Conservation (phyloP, 2,329 filamentous ascomycete species). For the Ascochyta clinopodiicola region DNA sequence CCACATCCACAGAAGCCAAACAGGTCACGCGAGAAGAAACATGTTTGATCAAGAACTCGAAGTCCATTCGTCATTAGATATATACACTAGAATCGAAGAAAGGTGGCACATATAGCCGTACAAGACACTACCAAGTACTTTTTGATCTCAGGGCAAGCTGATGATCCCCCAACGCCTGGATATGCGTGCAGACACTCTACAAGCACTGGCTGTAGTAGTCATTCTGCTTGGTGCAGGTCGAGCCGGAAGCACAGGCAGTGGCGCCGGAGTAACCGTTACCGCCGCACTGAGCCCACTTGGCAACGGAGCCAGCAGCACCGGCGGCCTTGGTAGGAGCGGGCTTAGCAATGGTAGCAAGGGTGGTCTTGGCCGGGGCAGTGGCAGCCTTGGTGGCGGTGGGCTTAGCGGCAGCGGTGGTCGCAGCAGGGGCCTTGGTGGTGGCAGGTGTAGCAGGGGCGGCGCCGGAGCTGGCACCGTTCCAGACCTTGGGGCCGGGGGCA, state of each 20-base stretch:
- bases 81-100: conserved; percentile 20
- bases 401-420: conserved; percentile 19
- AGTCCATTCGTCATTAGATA: conserved; percentile 15
- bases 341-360: conserved; percentile 28
- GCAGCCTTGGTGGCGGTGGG: conserved; percentile 17
- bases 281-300: conserved; percentile 53
- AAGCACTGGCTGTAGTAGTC: conserved; percentile 57
- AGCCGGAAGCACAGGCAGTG: conserved; percentile 49
- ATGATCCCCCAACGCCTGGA: neutral
- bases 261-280: conserved; percentile 52
- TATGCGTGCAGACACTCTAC: conserved; percentile 15
- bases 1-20: neutral
- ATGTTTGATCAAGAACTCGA: conserved; percentile 1
- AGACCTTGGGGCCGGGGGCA: conserved; percentile 44
- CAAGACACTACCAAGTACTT: neutral
- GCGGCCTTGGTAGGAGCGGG: conserved; percentile 22
- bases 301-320: conserved; percentile 18
- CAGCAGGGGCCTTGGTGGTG: conserved; percentile 17
- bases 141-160: neutral
- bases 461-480: conserved; percentile 33
- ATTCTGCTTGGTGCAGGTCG: conserved; percentile 51
- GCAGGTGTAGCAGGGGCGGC: conserved; percentile 21
- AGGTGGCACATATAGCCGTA: neutral
- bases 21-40: neutral
- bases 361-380: conserved; percentile 23